Evolutionary conservation across 2,329 filamentous ascomycete genomes (phyloP).

Genomic region (Botrytis pseudocinerea): DNA sequence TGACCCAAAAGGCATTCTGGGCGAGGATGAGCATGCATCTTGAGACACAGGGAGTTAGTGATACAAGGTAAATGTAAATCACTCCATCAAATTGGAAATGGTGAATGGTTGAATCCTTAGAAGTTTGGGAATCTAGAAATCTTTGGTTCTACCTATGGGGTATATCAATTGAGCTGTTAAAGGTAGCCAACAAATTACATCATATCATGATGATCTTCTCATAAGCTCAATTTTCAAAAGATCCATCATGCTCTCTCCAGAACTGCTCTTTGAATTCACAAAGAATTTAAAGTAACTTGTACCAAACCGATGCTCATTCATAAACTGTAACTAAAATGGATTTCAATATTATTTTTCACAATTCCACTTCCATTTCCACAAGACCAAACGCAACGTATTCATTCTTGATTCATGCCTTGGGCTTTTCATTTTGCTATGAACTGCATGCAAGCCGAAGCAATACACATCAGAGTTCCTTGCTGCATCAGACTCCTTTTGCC

Average conservation of each 20-base stretch:
- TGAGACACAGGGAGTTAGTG: neutral
- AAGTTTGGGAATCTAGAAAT: neutral
- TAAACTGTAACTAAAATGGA: slow-evolving; percentile 16
- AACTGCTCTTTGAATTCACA: slow-evolving; percentile 18
- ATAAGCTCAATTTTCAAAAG: neutral
- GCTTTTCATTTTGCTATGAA: slow-evolving; percentile 40
- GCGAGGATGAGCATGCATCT: neutral
- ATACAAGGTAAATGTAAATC: neutral
- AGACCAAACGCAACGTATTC: slow-evolving; percentile 24
- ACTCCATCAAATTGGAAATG: neutral
- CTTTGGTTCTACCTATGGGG: slow-evolving; percentile 18
- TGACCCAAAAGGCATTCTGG: no score
- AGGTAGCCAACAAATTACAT: slow-evolving; percentile 16
- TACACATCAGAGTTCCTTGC: slow-evolving; percentile 39
- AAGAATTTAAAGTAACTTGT: slow-evolving; percentile 20
- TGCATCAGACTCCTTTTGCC: slow-evolving; percentile 36
- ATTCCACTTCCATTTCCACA: slow-evolving; percentile 21
- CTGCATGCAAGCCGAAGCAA: slow-evolving; percentile 40
- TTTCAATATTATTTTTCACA: slow-evolving; percentile 20
- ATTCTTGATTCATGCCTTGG: slow-evolving; percentile 35
- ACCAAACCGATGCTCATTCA: slow-evolving; percentile 20
- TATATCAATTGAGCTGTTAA: slow-evolving; percentile 3
- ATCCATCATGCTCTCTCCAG: neutral
- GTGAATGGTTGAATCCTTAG: neutral
- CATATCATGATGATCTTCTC: slow-evolving; percentile 15